Evolutionary conservation across 2,329 filamentous ascomycete species (phyloP), one percentile per base, ranked within the genome.

Genomic region (Nigrograna mackinnonii): DNA sequence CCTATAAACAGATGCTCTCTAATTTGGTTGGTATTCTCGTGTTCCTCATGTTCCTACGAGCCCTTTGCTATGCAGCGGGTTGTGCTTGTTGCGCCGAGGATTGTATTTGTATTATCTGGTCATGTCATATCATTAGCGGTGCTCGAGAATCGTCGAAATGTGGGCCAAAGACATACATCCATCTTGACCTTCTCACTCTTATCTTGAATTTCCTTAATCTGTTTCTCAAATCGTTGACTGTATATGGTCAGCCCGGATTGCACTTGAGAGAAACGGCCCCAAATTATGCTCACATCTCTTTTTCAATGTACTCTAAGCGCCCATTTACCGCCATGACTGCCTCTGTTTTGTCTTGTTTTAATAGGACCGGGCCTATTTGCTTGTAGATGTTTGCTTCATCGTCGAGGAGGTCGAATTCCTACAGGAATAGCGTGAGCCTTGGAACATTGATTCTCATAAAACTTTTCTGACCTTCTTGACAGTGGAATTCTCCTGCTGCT

Each of bases 351-450:
- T 97, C 94, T 70, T 99, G 94, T 78, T 97, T 96, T 61, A 99
- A 71, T 26, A 99, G 75, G 5, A 97, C 89, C 0, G 94, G 94
- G 0, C 94, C 94, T 35, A 96, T 84, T 31, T 96, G 83, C 73
- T 97, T 99, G 82, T 95, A 99, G 69, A 99, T 95, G 51, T 84
- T 89, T 61, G 95, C 87, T 56, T 86, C 87, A 26, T 91, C 86
- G 57, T 85, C 82, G 45, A 97, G 78, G 40, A 80, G 79, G 30
- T 83, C 78, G 68, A 97, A 97, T 70, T 97, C 92, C 85, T 94
- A 51, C 5, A 18, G 17, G 14, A 19, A 12, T 14, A n/a, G 19
- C n/a, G n/a, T n/a, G n/a, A n/a, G n/a, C n/a, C n/a, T n/a, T n/a
- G n/a, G n/a, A n/a, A n/a, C n/a, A n/a, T n/a, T n/a, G n/a, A n/a